Evolutionary conservation across 495 filamentous ascomycete species (phyloP).

Genomic region (Hypoxylon trugodes): DNA sequence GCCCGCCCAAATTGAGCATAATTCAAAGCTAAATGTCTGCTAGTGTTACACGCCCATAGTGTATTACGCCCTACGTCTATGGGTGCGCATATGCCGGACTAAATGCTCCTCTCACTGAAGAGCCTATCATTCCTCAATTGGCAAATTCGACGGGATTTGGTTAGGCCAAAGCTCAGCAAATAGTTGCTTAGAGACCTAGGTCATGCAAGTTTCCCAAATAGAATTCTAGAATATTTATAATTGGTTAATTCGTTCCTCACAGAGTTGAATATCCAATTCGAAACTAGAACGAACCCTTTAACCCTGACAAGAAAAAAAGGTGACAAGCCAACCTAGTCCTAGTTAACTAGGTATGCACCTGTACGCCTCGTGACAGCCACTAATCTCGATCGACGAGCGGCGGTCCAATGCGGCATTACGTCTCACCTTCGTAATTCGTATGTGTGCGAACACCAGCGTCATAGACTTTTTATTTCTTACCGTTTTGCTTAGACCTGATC

Average conservation of each 20-base stretch:
- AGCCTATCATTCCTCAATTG: conserved; percentile 5
- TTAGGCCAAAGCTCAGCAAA: too few relatives aligned
- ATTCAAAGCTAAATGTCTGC: too few relatives aligned
- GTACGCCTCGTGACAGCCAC: conserved; percentile 14
- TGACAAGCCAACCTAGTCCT: background rate
- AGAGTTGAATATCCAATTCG: too few relatives aligned
- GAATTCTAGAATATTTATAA: too few relatives aligned
- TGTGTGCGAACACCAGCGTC: conserved; percentile 8
- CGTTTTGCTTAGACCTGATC: background rate
- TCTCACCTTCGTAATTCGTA: conserved; percentile 22
- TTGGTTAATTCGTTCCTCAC: too few relatives aligned
- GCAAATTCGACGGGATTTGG: too few relatives aligned
- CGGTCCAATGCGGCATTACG: conserved; percentile 35
- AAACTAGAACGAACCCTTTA: too few relatives aligned
- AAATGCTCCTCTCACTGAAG: conserved; percentile 18
- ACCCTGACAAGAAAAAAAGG: conserved; percentile 1
- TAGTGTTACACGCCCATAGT: background rate
- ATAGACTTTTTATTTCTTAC: conserved; percentile 19
- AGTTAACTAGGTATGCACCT: background rate
- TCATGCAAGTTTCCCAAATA: too few relatives aligned
- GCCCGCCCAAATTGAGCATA: too few relatives aligned
- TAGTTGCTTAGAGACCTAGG: too few relatives aligned
- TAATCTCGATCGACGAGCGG: conserved; percentile 28
- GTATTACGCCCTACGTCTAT: background rate
- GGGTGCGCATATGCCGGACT: conserved; percentile 10